Evolutionary conservation across 331 rosid species (phyloP), one percentile per base, ranked within the genome.

Genomic region (Cucumis variabilis): DNA sequence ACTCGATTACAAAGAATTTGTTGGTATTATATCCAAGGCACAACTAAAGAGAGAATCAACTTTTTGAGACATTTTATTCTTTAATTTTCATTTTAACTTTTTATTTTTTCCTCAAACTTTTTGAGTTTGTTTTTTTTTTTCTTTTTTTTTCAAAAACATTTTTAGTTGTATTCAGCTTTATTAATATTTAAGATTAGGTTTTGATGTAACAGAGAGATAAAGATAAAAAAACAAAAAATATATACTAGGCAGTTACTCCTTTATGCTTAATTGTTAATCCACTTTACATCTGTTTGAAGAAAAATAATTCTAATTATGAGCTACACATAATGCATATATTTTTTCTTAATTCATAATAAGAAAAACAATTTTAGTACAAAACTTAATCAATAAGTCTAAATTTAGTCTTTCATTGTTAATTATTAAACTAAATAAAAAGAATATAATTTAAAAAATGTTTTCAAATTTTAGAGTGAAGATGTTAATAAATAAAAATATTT

Each of bases 271-370:
- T 78, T 12, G 15, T 51, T 78, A 24, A 78, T 63, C 27, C 66
- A 25, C 84, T 78, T 78, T 51, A 23, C 84, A 24, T 51, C 4
- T 78, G 46, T 51, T 51, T 25, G 37, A 78, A 78, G 46, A 25
- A 78, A 78, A 51, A 25, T 51, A 24, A 15, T 78, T 78, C 33
- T 76, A 76, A 76, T 76, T 76, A 76, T 76, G 82, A 76, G 33
- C 82, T 9, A 33, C 46, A 77, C n/a, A 77, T 76, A 62, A 20
- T 41, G 80, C 9, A 9, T 48, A 9, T 48, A 8, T 48, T 48
- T 48, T 7, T 48, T 48, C 12, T 30, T 30, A 30, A 30, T 30
- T 30, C 37, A 3, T 30, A 30, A 30, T 30, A 33, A 2, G 37
- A 33, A 33, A 33, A 33, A 33, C 37, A 3, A 33, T 33, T 33